Evolutionary conservation across 345 rosid genomes (phyloP).

Genomic region (Eucalyptus virginea): DNA sequence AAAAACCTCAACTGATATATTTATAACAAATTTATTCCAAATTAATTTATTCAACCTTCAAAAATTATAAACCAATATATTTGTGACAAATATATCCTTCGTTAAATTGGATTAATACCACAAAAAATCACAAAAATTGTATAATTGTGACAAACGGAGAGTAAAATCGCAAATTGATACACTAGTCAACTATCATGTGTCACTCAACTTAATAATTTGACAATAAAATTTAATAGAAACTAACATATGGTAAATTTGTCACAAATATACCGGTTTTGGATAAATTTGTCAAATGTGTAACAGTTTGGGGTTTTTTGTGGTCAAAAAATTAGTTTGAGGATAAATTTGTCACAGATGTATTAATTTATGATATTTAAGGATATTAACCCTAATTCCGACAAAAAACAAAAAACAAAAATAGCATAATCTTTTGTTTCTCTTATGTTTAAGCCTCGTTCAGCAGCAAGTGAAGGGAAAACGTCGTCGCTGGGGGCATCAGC

Average conservation of each 20-base stretch:
- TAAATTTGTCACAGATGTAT: fast-evolving
- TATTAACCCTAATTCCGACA: no score
- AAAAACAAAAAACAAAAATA: no score
- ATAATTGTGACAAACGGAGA: fast-evolving
- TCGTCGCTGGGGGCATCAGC: background rate
- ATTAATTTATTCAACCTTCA: no score
- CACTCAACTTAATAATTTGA: fast-evolving
- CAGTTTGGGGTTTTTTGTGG: fast-evolving
- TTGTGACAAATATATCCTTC: fast-evolving
- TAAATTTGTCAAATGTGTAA: fast-evolving
- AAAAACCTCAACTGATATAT: fast-evolving
- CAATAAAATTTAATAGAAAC: fast-evolving
- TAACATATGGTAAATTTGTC: fast-evolving
- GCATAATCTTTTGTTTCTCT: background rate
- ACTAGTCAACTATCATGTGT: fast-evolving
- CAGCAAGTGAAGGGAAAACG: background rate
- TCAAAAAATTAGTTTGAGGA: fast-evolving
- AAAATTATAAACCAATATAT: fast-evolving
- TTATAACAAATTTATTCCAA: no score
- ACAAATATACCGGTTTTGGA: fast-evolving
- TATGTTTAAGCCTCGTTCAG: background rate
- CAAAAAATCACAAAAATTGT: no score
- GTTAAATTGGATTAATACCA: no score
- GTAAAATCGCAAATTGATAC: fast-evolving
- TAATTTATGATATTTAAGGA: no score